Evolutionary conservation across 768 basidiomycete genomes (phyloP).

Genomic region (Auricularia heimuer): DNA sequence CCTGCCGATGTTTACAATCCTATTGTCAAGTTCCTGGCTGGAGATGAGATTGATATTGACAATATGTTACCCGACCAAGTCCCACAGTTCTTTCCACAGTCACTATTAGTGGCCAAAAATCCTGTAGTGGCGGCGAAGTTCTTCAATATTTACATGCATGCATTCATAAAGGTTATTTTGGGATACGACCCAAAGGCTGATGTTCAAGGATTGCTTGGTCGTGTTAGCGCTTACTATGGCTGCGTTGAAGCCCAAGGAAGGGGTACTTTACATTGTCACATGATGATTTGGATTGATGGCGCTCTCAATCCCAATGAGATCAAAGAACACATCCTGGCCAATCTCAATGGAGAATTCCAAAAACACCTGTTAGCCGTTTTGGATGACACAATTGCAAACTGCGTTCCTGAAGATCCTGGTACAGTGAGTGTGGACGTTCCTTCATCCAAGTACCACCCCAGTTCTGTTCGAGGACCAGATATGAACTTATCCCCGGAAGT

Average conservation of each 20-base stretch:
- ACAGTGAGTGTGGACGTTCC: not conserved
- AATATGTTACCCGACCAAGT: no score
- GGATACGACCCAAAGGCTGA: no score
- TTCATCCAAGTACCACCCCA: conserved; percentile 13
- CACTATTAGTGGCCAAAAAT: no score
- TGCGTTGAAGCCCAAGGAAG: conserved; percentile 31
- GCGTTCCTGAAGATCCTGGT: conserved; percentile 14
- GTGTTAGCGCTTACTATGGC: conserved; percentile 28
- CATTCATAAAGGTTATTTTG: no score
- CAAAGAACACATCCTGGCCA: conserved; percentile 3
- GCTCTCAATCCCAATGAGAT: conserved; percentile 24
- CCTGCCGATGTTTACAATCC: no score
- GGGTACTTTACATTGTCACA: conserved; percentile 32
- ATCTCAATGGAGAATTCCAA: conserved; percentile 15
- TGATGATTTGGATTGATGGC: conserved; percentile 32
- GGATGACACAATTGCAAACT: conserved; percentile 19
- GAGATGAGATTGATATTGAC: no score
- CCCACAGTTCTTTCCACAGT: no score
- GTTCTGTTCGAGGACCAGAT: conserved; percentile 11
- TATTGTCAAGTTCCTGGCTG: no score
- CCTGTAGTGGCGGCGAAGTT: no score
- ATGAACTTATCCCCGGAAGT: not conserved
- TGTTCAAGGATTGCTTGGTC: conserved; percentile 24
- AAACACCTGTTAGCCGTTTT: conserved; percentile 14
- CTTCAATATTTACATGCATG: no score